Conservation (phyloP, 2,329 filamentous ascomycete species). For the Ascochyta lentis region DNA sequence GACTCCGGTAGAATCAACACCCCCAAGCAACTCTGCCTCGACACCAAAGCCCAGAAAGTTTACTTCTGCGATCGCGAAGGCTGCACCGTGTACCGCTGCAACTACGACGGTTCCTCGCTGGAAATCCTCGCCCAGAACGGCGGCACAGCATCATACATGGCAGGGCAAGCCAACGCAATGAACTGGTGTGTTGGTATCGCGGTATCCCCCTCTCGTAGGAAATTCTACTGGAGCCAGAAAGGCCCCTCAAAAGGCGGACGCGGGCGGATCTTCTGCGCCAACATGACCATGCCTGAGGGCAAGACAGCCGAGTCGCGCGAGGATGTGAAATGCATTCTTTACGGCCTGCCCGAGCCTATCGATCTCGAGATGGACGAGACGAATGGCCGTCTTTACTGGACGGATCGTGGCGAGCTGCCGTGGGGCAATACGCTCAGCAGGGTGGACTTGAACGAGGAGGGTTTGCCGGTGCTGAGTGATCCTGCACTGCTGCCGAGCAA, state of each 20-base stretch:
- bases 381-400: conserved; percentile 62
- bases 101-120: conserved; percentile 19
- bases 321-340: conserved; percentile 37
- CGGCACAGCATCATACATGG: neutral
- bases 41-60: conserved; percentile 30
- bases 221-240: conserved; percentile 68
- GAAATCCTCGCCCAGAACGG: conserved; percentile 16
- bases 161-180: conserved; percentile 39
- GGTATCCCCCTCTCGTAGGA: conserved; percentile 51
- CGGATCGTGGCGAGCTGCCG: conserved; percentile 65
- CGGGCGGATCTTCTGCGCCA: conserved; percentile 62
- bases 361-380: conserved; percentile 63
- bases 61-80: conserved; percentile 55
- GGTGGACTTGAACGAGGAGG: conserved; percentile 39
- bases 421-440: conserved; percentile 62
- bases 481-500: neutral
- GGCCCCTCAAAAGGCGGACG: conserved; percentile 58
- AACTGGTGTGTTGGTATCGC: conserved; percentile 65
- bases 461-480: conserved; percentile 26
- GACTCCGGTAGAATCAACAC: conserved; percentile 52
- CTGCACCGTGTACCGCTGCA: conserved; percentile 45
- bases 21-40: conserved; percentile 51
- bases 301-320: conserved; percentile 22
- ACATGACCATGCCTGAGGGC: conserved; percentile 51
- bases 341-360: conserved; percentile 51